These are phyloP conservation scores for Hapsidospora chrysogenum DNA, from an alignment of 495 filamentous ascomycete genomes.

Conservation along the genomic window DNA sequence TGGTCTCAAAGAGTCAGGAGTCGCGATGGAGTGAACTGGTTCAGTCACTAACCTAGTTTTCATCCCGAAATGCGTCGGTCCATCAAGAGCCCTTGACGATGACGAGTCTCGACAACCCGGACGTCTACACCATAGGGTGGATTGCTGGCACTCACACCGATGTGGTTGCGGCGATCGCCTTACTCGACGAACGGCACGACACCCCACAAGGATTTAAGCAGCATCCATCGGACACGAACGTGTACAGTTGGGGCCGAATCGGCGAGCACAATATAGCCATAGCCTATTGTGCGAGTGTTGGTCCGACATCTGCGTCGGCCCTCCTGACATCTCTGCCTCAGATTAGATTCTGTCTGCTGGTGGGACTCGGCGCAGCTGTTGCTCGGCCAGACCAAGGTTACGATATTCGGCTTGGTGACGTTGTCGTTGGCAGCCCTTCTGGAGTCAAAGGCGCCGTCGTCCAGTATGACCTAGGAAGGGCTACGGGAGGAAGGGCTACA, in stretches of 20 bases:
- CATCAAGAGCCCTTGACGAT: too few relatives aligned
- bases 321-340: constrained; percentile 20
- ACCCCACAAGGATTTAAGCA: too few relatives aligned
- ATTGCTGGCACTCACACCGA: too few relatives aligned
- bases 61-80: too few relatives aligned
- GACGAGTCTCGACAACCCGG: too few relatives aligned
- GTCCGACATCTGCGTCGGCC: constrained; percentile 13
- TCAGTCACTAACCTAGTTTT: too few relatives aligned
- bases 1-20: too few relatives aligned
- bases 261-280: constrained; percentile 26
- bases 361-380: constrained; percentile 29
- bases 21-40: too few relatives aligned
- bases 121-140: too few relatives aligned
- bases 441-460: constrained; percentile 12
- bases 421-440: constrained; percentile 19
- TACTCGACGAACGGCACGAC: too few relatives aligned
- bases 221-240: too few relatives aligned
- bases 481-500: constrained; percentile 7
- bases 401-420: constrained; percentile 27
- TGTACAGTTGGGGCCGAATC: constrained; percentile 26
- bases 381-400: constrained; percentile 11
- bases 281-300: constrained; percentile 19
- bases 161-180: too few relatives aligned
- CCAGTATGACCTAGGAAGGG: constrained; percentile 20
- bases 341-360: constrained; percentile 24